phyloP scores from a whole-genome alignment of 495 filamentous ascomycete species.

The Daldinia bambusicola region DNA sequence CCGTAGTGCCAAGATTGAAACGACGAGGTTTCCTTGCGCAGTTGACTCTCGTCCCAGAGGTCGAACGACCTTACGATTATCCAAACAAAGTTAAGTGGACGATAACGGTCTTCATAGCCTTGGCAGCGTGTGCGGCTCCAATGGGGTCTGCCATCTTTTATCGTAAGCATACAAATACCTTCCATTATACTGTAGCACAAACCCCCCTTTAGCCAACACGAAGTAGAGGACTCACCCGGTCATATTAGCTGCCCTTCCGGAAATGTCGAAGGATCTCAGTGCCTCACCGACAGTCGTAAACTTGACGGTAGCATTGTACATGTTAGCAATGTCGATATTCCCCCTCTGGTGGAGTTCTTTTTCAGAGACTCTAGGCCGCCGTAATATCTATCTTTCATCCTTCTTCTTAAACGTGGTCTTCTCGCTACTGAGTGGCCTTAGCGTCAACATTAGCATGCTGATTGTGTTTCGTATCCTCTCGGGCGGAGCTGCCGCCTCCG shows the following conservation, averaged over 20 bases:
- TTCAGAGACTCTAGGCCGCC: conserved; percentile 81
- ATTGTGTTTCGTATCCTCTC: conserved; percentile 84
- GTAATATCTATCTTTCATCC: conserved; percentile 85
- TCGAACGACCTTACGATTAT: conserved; percentile 80
- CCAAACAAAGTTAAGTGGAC: conserved; percentile 79
- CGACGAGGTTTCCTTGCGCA: conserved; percentile 80
- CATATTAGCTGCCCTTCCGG: conserved; percentile 72
- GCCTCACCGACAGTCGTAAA: conserved; percentile 79
- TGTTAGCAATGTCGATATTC: conserved; percentile 90
- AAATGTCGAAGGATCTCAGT: conserved; percentile 73
- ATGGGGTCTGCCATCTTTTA: conserved; percentile 88
- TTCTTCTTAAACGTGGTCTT: conserved; percentile 85
- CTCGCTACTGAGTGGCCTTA: conserved; percentile 76
- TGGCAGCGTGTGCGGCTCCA: conserved; percentile 79
- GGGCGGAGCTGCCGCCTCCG: conserved; percentile 85
- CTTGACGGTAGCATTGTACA: conserved; percentile 85
- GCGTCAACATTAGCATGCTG: conserved; percentile 82
- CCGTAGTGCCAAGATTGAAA: conserved; percentile 69
- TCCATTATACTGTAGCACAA: conserved; percentile 18
- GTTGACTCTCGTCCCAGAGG: conserved; percentile 82
- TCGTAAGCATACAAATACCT: conserved; percentile 64
- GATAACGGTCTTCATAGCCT: conserved; percentile 81
- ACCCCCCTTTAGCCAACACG: conserved; percentile 1
- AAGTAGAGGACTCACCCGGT: conserved; percentile 26
- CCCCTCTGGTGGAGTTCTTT: conserved; percentile 96